Evolutionary conservation across 1,139 yeast species (phyloP), one percentile per base, ranked within the genome.

Genomic region (Hansenula lynferdii): DNA sequence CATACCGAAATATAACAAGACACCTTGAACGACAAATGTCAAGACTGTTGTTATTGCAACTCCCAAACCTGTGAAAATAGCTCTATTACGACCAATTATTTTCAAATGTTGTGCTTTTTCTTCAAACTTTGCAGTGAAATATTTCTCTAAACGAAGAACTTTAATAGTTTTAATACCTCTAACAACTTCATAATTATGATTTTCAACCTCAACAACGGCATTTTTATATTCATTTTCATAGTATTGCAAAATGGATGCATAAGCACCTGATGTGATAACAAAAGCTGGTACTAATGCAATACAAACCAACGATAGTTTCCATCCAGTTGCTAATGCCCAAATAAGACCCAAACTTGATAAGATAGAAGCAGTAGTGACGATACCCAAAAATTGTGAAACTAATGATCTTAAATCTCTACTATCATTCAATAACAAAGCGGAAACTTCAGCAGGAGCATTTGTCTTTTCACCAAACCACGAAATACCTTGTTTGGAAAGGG

Each of bases 271-370:
- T 6, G 77, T 60, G 0, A 75, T 16, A 4, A 72, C 59, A 40
- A 83, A 77, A 20, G 77, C 48, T 0, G 96, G 94, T 9, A 85
- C 71, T 56, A 89, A 69, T 0, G 95, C 70, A 9, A 89, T 51
- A 2, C 95, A 94, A 1, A 86, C 92, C 14, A 90, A 61, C 1
- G 96, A 76, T 35, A 92, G 64, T 50, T 81, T 84, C 97, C 97
- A 92, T 0, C 96, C 96, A n/a, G 72, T 56, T 0, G 70, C 69
- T 6, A 87, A 49, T 0, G 96, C 80, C 97, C 97, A 90, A 6
- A 76, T 63, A 5, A 80, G 49, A 3, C 96, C 95, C 18, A 79
- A 61, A 0, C 67, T 30, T 0, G 82, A 65, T 40, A 89, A 69
- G 0, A 77, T 63, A 1, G 73, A 39, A 35, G 85, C 68, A 5